Conservation (phyloP, 2,329 filamentous ascomycete genomes). For the Aspergillus brasiliensis region DNA sequence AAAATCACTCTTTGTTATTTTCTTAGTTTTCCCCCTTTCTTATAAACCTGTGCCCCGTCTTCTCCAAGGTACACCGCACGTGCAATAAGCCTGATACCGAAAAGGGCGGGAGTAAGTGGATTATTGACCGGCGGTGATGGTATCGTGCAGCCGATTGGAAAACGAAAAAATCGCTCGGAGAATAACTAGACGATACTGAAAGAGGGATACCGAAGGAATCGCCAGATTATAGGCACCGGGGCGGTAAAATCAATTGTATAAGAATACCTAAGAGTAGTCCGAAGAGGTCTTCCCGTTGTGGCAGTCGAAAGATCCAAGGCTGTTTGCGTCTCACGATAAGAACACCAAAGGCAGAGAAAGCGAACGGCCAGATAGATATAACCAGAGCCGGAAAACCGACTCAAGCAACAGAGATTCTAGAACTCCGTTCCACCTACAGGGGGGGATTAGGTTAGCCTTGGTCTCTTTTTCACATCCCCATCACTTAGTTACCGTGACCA, state of each 20-base stretch:
- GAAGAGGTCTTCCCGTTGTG: neutral
- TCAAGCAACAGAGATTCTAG: constrained; percentile 5
- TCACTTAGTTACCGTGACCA: neutral
- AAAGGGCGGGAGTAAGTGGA: constrained; percentile 9
- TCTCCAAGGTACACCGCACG: constrained; percentile 8
- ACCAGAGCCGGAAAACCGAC: neutral
- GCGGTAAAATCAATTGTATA: constrained; percentile 9
- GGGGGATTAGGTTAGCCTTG: constrained; percentile 4
- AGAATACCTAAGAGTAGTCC: constrained; percentile 11
- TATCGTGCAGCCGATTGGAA: constrained; percentile 12
- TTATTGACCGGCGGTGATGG: constrained; percentile 16
- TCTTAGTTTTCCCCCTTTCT: neutral
- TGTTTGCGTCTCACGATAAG: neutral
- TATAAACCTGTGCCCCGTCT: neutral
- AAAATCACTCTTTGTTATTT: neutral
- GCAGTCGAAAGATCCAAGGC: neutral
- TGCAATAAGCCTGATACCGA: constrained; percentile 10
- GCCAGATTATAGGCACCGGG: neutral
- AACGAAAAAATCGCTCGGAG: constrained; percentile 19
- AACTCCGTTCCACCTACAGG: constrained; percentile 11
- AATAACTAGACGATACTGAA: constrained; percentile 10
- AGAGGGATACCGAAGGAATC: constrained; percentile 9
- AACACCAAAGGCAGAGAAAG: neutral
- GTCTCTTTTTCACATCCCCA: neutral
- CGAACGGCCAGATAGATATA: constrained; percentile 1